Base-by-base conservation (phyloP, 1,284 basidiomycete species). In the Filobasidium uniguttulatum region DNA sequence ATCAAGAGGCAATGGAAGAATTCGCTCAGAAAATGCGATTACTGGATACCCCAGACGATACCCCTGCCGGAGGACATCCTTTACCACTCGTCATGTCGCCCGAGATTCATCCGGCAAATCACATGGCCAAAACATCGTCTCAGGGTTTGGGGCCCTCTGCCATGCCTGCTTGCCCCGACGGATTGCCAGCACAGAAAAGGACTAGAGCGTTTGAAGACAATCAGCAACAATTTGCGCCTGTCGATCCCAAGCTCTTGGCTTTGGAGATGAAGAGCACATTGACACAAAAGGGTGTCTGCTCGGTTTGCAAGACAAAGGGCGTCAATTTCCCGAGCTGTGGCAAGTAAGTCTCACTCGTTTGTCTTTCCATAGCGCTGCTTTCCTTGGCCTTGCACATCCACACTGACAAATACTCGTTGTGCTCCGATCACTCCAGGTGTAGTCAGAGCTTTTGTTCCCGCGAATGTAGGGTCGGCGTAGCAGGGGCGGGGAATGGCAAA, bases 251-350 rank as follows among this genome's bases (percentile, higher is more conserved):
- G 19, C 20, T 43, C 4, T 29, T 43, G 40, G 40, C 20, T 4
- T 23, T 26, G 3, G 40, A 43, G 40, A 43, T 43, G 40, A 28
- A 5, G 3, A 43, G 40, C n/a, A 19, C 40, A 3, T 28, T 43
- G 40, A 43, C 40, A 8, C 40, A 43, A 29, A 43, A 43, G 19
- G 40, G n/a, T 9, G 40, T 43, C 26, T 43, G 40, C 15, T 8
- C 25, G 7, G 40, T 43, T 4, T 43, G 40, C n/a, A 10, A 15
- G 4, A 5, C 40, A 12, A 26, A 43, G 19, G 40, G 40, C 3
- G 26, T 29, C 25, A 43, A 43, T 29, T 43, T 43, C 19, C 40
- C 40, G 14, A 43, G 40, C 22, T 43, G 40, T 43, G 12, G 40
- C 26, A 43, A 43, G 40, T 43, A 5, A 29, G 40, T 43, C 23